Evolutionary conservation across 345 rosid species (phyloP).

Genomic region (Melastoma malabathricum): DNA sequence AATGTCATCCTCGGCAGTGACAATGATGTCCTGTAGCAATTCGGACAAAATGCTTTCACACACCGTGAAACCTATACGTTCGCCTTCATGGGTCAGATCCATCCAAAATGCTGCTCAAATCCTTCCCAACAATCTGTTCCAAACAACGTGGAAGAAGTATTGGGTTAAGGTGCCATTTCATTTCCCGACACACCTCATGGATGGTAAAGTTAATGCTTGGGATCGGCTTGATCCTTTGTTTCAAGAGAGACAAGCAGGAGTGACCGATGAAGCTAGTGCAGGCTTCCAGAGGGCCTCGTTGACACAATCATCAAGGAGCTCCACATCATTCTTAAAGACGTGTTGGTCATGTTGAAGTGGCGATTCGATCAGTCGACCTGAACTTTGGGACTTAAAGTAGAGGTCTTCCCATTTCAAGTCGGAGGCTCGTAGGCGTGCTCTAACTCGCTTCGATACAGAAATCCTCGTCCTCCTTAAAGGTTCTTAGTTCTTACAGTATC

Average conservation of each 20-base stretch:
- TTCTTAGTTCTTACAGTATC: slow-evolving; percentile 27
- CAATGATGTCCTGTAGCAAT: slow-evolving; percentile 40
- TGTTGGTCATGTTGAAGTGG: slow-evolving; percentile 37
- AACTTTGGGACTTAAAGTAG: slow-evolving; percentile 40
- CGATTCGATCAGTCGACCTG: slow-evolving; percentile 51
- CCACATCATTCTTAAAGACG: slow-evolving; percentile 35
- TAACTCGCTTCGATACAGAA: slow-evolving; percentile 29
- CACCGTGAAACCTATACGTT: slow-evolving; percentile 31
- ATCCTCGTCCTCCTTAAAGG: slow-evolving; percentile 36
- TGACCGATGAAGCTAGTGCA: slow-evolving; percentile 28
- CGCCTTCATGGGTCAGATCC: slow-evolving; percentile 38
- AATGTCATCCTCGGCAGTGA: slow-evolving; percentile 4
- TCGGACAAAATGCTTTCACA: slow-evolving; percentile 49
- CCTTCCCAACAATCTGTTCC: slow-evolving; percentile 65
- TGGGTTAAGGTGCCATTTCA: slow-evolving; percentile 60
- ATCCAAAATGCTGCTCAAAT: slow-evolving; percentile 63
- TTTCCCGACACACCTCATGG: slow-evolving; percentile 48
- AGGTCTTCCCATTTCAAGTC: slow-evolving; percentile 58
- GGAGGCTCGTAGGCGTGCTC: slow-evolving; percentile 41
- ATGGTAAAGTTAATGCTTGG: slow-evolving; percentile 30
- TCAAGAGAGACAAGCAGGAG: slow-evolving; percentile 41
- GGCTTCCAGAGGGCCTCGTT: slow-evolving; percentile 67
- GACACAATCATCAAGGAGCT: slow-evolving; percentile 60
- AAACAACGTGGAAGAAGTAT: slow-evolving; percentile 51
- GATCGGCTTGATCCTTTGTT: slow-evolving; percentile 24